Base-by-base conservation (phyloP, 495 filamentous ascomycete genomes). In the Neurospora hispaniola region DNA sequence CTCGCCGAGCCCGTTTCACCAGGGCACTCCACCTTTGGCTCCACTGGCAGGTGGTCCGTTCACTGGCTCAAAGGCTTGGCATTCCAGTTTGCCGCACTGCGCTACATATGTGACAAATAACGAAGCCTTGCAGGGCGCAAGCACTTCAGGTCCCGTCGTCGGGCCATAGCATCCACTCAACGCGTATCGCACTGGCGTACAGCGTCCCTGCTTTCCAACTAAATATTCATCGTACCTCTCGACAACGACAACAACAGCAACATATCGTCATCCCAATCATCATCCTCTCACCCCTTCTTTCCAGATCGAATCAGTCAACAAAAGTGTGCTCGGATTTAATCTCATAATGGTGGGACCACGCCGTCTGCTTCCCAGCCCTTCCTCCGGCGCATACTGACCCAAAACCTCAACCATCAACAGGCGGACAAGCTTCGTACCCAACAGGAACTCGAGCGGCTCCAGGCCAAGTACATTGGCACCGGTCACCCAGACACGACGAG, bases 401-500 rank as follows among this genome's bases (percentile, higher is more conserved):
- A 4, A 4, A 59, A 43, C 42, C 38, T 69, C 35, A 38, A 46
- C 48, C 41, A 54, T 11, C 42, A 39, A 70, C 42, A 88, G 96
- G 96, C 96, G 77, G 96, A 99, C 87, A 99, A 99, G 85, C 92
- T 98, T 74, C 94, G 96, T 81, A 94, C 94, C 16, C 91, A 94
- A 73, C 96, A 98, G 82, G 96, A 98, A 79, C 95, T 99, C 77
- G 96, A 98, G 83, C 89, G 92, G 74, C 92, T 98, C 12, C 96
- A 99, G 83, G 88, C 93, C 76, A 94, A 94, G 69, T 96, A 96
- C 85, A 85, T 99, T 78, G 96, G 96, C 79, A 98, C 94, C 12
- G 96, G 96, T n/a, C 94, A 98, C 82, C 93, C 96, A 70, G 96
- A 99, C 84, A 98, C 96, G 10, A 98, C 96, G 18, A 94, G 92